Percentiles rank a stretch among this genome's conserved stretches.
Evolutionary conservation across 2,329 filamentous ascomycete species (phyloP).

Genomic region (Stachybotrys elegans): DNA sequence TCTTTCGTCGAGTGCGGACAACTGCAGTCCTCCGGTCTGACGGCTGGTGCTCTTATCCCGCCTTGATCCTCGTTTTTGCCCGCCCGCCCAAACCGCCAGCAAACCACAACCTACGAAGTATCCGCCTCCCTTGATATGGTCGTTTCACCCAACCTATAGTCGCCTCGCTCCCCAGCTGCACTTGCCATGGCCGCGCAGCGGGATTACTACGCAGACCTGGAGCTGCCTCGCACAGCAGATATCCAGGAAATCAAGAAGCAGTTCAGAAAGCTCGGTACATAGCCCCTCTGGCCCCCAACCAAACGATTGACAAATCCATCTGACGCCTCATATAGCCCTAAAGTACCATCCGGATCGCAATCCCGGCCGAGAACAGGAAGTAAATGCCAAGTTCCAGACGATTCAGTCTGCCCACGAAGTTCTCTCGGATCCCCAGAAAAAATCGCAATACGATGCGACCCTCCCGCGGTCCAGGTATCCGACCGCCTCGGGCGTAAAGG

Average conservation of each 20-base stretch:
- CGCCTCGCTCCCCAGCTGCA: not conserved
- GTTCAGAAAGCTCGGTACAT: slow-evolving; percentile 76
- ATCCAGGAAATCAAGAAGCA: slow-evolving; percentile 77
- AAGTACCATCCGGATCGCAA: slow-evolving; percentile 89
- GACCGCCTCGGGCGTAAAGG: slow-evolving; percentile 48
- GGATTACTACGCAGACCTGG: slow-evolving; percentile 84
- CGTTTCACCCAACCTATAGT: slow-evolving; percentile 13
- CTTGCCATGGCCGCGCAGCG: slow-evolving; percentile 40
- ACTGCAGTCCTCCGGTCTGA: too few species aligned
- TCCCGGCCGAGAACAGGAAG: slow-evolving; percentile 73
- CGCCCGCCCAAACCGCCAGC: too few species aligned
- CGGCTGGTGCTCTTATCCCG: too few species aligned
- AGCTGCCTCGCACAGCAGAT: slow-evolving; percentile 62
- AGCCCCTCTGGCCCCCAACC: not conserved
- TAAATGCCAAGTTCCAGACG: slow-evolving; percentile 76
- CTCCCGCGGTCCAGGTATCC: slow-evolving; percentile 35
- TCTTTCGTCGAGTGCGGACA: too few species aligned
- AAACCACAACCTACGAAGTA: too few species aligned
- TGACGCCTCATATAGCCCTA: slow-evolving; percentile 48
- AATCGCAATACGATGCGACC: slow-evolving; percentile 48
- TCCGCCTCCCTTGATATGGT: too few species aligned
- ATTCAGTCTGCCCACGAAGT: slow-evolving; percentile 86
- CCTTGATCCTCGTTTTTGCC: too few species aligned
- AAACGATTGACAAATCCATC: not conserved
- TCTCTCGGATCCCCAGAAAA: slow-evolving; percentile 44